A percentile compares a stretch with the other conserved stretches of the same genome.
Conservation (phyloP, 306 rosid genomes). For the Mimosa pudica region DNA sequence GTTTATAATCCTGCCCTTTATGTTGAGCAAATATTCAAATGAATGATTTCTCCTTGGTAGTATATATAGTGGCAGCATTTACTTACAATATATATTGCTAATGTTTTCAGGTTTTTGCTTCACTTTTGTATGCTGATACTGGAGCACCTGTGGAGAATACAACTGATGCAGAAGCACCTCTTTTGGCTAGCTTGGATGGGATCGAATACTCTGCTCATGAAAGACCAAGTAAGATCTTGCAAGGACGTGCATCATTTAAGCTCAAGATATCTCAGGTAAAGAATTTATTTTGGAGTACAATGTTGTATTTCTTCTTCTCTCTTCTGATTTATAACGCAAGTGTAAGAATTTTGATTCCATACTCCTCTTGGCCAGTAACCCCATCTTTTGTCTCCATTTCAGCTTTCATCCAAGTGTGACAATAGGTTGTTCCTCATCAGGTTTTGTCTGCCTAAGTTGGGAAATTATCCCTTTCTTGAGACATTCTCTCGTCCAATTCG, state of each 20-base stretch:
- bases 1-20: slow-evolving; percentile 42
- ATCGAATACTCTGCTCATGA: slow-evolving; percentile 68
- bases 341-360: slow-evolving; percentile 29
- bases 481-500: slow-evolving; percentile 73
- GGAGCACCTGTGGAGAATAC: slow-evolving; percentile 80
- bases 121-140: slow-evolving; percentile 73
- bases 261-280: slow-evolving; percentile 94
- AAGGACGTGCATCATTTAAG: slow-evolving; percentile 92
- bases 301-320: slow-evolving; percentile 6
- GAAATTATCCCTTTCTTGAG: slow-evolving; percentile 70
- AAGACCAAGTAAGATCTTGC: slow-evolving; percentile 71
- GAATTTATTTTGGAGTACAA: slow-evolving; percentile 7
- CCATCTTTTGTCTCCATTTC: slow-evolving; percentile 41
- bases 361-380: slow-evolving; percentile 36
- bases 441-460: slow-evolving; percentile 60
- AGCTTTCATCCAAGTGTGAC: slow-evolving; percentile 96
- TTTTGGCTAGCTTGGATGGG: slow-evolving; percentile 80
- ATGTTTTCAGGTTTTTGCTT: slow-evolving; percentile 73
- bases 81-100: slow-evolving; percentile 32
- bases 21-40: slow-evolving; percentile 8
- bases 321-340: slow-evolving; percentile 6
- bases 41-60: slow-evolving; percentile 26
- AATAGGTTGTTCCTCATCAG: slow-evolving; percentile 76
- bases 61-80: slow-evolving; percentile 11
- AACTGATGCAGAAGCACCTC: slow-evolving; percentile 80